phyloP scores from a whole-genome alignment of 805 yeast genomes.

The Hanseniaspora valbyensis region DNA sequence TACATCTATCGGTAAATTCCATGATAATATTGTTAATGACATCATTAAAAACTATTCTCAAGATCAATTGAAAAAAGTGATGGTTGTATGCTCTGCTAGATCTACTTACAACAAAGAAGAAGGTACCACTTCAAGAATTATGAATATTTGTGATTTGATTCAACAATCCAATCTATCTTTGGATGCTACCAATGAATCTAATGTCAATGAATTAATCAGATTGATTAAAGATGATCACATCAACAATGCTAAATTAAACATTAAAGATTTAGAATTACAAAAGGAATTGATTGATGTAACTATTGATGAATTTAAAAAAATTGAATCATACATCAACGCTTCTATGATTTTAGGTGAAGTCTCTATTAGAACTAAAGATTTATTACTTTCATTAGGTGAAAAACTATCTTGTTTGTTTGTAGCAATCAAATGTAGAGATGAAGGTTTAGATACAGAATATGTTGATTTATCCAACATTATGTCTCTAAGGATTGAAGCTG shows the following conservation, averaged over 20 bases:
- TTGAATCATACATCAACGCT: slow-evolving; percentile 66
- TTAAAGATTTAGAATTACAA: slow-evolving; percentile 39
- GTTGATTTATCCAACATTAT: slow-evolving; percentile 68
- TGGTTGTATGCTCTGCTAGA: slow-evolving; percentile 93
- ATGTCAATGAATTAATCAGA: slow-evolving; percentile 35
- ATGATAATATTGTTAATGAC: slow-evolving; percentile 71
- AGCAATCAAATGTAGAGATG: slow-evolving; percentile 73
- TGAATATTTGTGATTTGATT: slow-evolving; percentile 75
- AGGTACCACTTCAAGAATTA: slow-evolving; percentile 84
- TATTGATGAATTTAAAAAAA: slow-evolving; percentile 52
- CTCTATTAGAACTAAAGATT: slow-evolving; percentile 74
- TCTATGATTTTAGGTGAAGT: slow-evolving; percentile 88
- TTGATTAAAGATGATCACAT: slow-evolving; percentile 70
- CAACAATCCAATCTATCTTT: slow-evolving; percentile 25
- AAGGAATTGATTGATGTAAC: slow-evolving; percentile 49
- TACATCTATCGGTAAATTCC: slow-evolving; percentile 91
- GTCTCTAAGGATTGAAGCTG: slow-evolving; percentile 34
- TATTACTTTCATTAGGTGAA: slow-evolving; percentile 89
- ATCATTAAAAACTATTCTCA: slow-evolving; percentile 57
- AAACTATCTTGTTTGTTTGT: slow-evolving; percentile 82
- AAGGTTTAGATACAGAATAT: slow-evolving; percentile 65
- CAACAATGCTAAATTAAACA: slow-evolving; percentile 49
- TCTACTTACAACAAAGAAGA: slow-evolving; percentile 83
- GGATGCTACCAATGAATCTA: slow-evolving; percentile 44
- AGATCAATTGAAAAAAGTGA: slow-evolving; percentile 46